These are phyloP conservation scores for Stephania japonica DNA, from an alignment of 164 flowering plant species.

Conservation along the genomic window DNA sequence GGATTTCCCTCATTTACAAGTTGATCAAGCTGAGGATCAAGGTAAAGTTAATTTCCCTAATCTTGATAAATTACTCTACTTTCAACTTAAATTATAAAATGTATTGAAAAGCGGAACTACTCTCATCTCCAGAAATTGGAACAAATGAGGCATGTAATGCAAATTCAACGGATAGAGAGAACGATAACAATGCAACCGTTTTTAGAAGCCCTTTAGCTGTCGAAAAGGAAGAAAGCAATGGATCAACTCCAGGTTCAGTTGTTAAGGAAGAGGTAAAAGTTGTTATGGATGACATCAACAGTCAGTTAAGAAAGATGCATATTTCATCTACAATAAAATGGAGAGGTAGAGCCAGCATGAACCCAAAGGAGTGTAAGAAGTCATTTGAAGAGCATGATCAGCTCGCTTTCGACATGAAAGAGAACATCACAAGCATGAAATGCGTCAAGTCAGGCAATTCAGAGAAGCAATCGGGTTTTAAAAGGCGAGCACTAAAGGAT, in stretches of 20 bases:
- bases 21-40: neutral
- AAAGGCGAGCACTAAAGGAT: slow-evolving; percentile 9
- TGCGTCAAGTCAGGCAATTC: neutral
- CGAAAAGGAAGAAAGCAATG: neutral
- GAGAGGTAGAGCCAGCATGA: neutral
- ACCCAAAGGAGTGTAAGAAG: neutral
- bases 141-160: neutral
- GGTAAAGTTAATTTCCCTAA: neutral
- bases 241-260: neutral
- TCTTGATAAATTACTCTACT: neutral
- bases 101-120: neutral
- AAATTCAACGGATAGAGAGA: neutral
- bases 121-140: neutral
- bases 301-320: neutral
- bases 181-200: neutral
- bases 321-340: slow-evolving; percentile 2
- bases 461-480: neutral
- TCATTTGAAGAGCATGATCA: neutral
- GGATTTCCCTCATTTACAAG: neutral
- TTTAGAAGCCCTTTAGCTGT: neutral
- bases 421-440: neutral
- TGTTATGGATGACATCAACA: slow-evolving; percentile 3
- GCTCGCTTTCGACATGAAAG: neutral
- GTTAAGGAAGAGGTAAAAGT: neutral
- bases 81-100: neutral